Evolutionary conservation across 2,329 filamentous ascomycete species (phyloP).

Genomic region (Daldinia eschscholtzii): DNA sequence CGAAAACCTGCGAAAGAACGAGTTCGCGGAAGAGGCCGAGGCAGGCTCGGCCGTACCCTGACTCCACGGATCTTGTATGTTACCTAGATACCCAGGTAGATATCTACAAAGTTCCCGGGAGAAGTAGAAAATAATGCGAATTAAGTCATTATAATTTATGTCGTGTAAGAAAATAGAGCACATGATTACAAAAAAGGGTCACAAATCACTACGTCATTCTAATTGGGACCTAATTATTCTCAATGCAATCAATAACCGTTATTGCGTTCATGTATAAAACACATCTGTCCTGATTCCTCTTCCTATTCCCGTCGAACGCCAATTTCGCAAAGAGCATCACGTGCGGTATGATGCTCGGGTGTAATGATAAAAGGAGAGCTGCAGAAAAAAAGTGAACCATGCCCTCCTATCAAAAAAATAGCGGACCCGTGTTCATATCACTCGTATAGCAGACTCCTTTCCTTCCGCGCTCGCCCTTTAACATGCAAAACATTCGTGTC

Average conservation of each 20-base stretch:
- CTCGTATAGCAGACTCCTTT: constrained; percentile 29
- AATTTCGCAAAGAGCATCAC: constrained; percentile 47
- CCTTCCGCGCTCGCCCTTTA: constrained; percentile 34
- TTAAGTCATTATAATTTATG: not conserved
- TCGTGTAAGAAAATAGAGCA: not conserved
- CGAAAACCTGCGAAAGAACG: constrained; percentile 52
- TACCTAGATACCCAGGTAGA: not conserved
- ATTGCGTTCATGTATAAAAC: constrained; percentile 44
- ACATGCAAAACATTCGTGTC: constrained; percentile 48
- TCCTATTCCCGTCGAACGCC: constrained; percentile 54
- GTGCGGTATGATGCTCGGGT: constrained; percentile 23
- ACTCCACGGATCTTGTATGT: not conserved
- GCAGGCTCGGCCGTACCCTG: not conserved
- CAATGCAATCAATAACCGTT: constrained; percentile 36
- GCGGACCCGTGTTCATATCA: constrained; percentile 27
- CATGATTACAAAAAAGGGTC: not conserved
- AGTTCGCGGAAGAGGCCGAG: constrained; percentile 42
- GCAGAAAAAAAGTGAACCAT: constrained; percentile 18
- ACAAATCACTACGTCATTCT: not conserved
- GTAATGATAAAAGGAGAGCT: constrained; percentile 24
- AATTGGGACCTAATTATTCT: constrained; percentile 10
- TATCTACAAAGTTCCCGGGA: not conserved
- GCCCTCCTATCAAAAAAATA: constrained; percentile 34
- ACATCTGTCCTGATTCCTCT: constrained; percentile 47
- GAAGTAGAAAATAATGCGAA: not conserved